Conservation (phyloP, 2,329 filamentous ascomycete genomes). For the Trichophyton equinum region DNA sequence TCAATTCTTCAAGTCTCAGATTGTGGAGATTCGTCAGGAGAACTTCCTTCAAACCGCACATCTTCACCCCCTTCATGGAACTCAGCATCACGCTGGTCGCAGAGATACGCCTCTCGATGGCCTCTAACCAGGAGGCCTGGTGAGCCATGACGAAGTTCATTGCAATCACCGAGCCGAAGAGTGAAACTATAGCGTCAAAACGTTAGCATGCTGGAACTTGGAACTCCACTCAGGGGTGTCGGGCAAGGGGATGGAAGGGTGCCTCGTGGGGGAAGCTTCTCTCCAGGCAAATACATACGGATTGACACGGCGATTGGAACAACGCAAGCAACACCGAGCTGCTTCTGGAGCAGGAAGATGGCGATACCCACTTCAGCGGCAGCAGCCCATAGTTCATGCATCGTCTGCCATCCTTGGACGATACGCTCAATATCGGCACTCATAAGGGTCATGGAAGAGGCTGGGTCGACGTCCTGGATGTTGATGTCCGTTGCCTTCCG, state of each 20-base stretch:
- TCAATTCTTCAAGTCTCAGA: conserved; percentile 30
- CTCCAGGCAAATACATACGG: conserved; percentile 17
- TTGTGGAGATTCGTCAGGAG: conserved; percentile 29
- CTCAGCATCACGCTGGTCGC: conserved; percentile 38
- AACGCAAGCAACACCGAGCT: conserved; percentile 34
- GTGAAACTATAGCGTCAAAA: conserved; percentile 19
- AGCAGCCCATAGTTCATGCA: conserved; percentile 37
- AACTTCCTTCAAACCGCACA: conserved; percentile 36
- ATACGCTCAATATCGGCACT: conserved; percentile 37
- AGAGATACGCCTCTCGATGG: conserved; percentile 39
- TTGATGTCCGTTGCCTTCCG: conserved; percentile 28
- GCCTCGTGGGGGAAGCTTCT: neutral
- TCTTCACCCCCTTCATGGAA: conserved; percentile 42
- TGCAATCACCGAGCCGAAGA: conserved; percentile 24
- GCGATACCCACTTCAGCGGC: conserved; percentile 35
- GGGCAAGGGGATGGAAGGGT: too few species aligned
- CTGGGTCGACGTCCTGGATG: conserved; percentile 24
- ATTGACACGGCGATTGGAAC: conserved; percentile 35
- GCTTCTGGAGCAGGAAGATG: conserved; percentile 30
- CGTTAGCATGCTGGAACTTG: neutral
- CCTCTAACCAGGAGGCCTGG: conserved; percentile 39
- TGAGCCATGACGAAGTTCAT: conserved; percentile 27
- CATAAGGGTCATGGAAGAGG: conserved; percentile 34
- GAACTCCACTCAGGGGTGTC: neutral
- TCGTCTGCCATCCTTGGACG: conserved; percentile 27